These are phyloP conservation scores for Nicotiana obtusifolia DNA, from an alignment of 257 asterid genomes.

Conservation along the genomic window DNA sequence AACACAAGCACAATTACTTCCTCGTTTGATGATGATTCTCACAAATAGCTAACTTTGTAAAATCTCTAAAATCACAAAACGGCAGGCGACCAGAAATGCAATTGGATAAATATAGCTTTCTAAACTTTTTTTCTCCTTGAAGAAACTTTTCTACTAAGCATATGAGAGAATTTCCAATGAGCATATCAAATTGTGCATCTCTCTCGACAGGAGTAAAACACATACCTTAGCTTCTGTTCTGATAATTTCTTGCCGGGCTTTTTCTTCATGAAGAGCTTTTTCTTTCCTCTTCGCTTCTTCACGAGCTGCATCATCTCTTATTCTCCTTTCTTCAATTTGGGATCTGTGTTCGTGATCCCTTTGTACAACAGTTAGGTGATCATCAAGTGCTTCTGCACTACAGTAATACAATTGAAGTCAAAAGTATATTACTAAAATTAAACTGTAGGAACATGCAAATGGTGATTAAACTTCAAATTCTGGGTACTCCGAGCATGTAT, in stretches of 20 bases:
- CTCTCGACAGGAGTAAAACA: neutral
- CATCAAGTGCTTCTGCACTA: conserved; percentile 94
- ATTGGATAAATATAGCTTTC: neutral
- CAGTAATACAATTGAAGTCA: conserved; percentile 19
- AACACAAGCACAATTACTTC: neutral
- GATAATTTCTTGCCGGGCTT: conserved; percentile 50
- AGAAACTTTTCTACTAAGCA: neutral
- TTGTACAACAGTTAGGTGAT: conserved; percentile 77
- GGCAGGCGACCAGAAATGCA: neutral
- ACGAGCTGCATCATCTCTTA: conserved; percentile 85
- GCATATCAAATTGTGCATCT: neutral
- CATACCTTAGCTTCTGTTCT: conserved; percentile 80
- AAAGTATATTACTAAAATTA: conserved; percentile 13
- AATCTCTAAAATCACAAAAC: neutral
- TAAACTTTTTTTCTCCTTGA: neutral
- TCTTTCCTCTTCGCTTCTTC: conserved; percentile 86
- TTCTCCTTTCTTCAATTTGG: conserved; percentile 82
- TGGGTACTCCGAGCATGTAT: neutral
- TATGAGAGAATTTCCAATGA: neutral
- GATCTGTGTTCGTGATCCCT: conserved; percentile 85
- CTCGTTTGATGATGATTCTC: neutral
- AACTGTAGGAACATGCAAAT: neutral
- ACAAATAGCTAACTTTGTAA: neutral
- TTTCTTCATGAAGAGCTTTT: conserved; percentile 63
- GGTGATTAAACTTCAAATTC: neutral